Conservation (phyloP, 495 filamentous ascomycete genomes). For the Penicillium soppii region DNA sequence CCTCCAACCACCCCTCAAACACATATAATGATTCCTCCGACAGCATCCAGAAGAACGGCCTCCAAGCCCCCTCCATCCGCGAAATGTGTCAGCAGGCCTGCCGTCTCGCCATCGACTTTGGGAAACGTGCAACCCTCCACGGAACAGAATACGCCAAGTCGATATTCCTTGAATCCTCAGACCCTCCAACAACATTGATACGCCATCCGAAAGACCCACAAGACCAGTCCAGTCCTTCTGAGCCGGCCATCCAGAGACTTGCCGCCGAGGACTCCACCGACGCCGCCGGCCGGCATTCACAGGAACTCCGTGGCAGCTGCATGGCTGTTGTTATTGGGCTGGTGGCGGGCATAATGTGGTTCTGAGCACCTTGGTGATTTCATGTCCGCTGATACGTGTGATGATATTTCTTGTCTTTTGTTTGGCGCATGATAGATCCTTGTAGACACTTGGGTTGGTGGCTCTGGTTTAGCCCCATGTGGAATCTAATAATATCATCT, state of each 20-base stretch:
- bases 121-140: conserved; percentile 1
- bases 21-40: conserved; percentile 8
- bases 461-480: conserved; percentile 27
- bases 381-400: conserved; percentile 19
- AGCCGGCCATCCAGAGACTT: conserved; percentile 7
- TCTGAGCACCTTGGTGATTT: conserved; percentile 16
- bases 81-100: conserved; percentile 40
- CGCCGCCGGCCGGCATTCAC: conserved; percentile 26
- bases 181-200: neutral
- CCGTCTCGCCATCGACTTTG: conserved; percentile 16
- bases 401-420: conserved; percentile 21
- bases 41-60: neutral
- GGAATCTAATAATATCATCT: conserved; percentile 25
- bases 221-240: conserved; percentile 1
- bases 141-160: conserved; percentile 8
- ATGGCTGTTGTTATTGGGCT: conserved; percentile 46
- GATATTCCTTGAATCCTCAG: neutral
- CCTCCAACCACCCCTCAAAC: conserved; percentile 8
- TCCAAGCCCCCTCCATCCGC: conserved; percentile 8
- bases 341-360: conserved; percentile 44
- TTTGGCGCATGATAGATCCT: conserved; percentile 10
- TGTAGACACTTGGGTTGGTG: conserved; percentile 17
- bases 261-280: conserved; percentile 24
- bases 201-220: neutral
- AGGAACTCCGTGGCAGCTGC: conserved; percentile 36